Conservation (phyloP, 371 early-diverging fungal genomes). For the Saksenaea vasiformis region DNA sequence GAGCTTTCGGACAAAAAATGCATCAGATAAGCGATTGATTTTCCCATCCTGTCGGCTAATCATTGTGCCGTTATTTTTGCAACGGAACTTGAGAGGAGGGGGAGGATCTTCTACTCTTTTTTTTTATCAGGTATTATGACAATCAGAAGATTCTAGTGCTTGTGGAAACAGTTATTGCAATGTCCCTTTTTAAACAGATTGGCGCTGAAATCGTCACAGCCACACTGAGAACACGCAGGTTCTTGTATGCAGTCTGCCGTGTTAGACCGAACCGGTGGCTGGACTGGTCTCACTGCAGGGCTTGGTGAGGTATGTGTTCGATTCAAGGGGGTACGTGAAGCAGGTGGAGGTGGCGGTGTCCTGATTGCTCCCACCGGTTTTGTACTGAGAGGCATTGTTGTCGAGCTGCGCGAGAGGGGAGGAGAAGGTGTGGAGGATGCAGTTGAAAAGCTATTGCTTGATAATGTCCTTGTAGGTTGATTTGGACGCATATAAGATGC, state of each 20-base stretch:
- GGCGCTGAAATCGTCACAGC: conserved; percentile 65
- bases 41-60: too few relatives aligned
- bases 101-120: neutral
- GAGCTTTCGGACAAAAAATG: too few relatives aligned
- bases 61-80: too few relatives aligned
- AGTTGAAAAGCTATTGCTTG: neutral
- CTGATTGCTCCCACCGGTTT: conserved; percentile 14
- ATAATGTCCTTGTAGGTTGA: neutral
- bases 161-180: conserved; percentile 75
- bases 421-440: conserved; percentile 9
- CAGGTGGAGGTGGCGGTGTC: conserved; percentile 24
- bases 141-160: conserved; percentile 31
- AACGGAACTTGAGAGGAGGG: too few relatives aligned
- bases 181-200: conserved; percentile 70
- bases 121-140: neutral
- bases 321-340: neutral
- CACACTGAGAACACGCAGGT: conserved; percentile 53
- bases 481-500: neutral
- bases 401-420: conserved; percentile 7
- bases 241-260: conserved; percentile 2
- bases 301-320: neutral
- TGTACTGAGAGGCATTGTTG: conserved; percentile 15
- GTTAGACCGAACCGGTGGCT: neutral
- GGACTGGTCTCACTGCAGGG: neutral
- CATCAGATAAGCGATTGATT: too few relatives aligned